Base-by-base conservation (phyloP, 345 rosid genomes). In the Populus nigra region DNA sequence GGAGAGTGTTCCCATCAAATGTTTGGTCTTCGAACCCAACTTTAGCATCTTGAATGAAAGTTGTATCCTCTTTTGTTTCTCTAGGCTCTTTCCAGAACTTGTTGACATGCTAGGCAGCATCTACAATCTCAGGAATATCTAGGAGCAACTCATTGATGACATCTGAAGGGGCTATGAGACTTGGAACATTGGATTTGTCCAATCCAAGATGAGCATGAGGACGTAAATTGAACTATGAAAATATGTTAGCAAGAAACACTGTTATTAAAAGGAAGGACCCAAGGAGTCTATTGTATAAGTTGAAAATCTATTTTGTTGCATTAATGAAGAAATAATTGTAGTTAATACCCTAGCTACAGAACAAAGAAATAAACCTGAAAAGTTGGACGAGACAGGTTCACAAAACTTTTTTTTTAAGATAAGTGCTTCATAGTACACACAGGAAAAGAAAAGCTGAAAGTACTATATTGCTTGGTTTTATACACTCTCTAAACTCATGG, bases 151-250 rank as follows among this genome's bases (percentile, higher is more conserved):
- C 92, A 73, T 87, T 86, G 20, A 88, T 86, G 71, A 90, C 86
- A 81, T 81, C 73, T 72, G 93, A 76, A 65, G 86, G 86, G 75
- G 88, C 71, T 68, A 71, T 68, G 17, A 38, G 39, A 86, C 81
- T 81, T 39, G 98, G 97, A 82, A 93, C 77, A 79, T 76, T 78
- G 2, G 96, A 89, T 88, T 87, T 91, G 85, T 95, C 97, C 49
- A 91, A 79, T 78, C 99, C 98, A n/a, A 90, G 89, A 69, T 81
- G 87, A 80, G 87, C 91, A 83, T 89, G 83, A 72, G 98, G 99
- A 68, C 99, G 97, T 91, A 95, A 82, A 29, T 87, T 91, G 84
- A 95, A 95, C 99, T 93, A 91, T 41, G 38, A 62, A 74, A 77
- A 38, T 11, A 65, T 5, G 8, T 31, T 31, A 31, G 31, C 2